These are phyloP conservation scores for Saccharomyces mikatae DNA, from an alignment of 805 yeast genomes.

Conservation along the genomic window DNA sequence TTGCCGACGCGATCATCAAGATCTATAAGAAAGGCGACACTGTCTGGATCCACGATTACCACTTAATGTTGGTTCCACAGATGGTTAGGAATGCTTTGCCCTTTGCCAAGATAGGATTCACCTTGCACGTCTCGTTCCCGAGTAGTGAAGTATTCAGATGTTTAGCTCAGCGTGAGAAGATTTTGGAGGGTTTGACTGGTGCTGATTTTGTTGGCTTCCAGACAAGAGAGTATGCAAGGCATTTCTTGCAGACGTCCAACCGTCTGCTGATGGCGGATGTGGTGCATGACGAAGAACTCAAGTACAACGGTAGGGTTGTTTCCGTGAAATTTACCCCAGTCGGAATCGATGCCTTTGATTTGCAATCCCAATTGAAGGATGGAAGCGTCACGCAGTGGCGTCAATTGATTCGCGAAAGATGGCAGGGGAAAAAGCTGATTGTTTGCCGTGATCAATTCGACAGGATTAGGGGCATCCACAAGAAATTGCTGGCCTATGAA, in stretches of 20 bases:
- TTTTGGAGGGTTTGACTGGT: conserved; percentile 78
- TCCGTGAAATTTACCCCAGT: conserved; percentile 57
- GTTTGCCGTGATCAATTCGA: conserved; percentile 88
- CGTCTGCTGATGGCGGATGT: conserved; percentile 78
- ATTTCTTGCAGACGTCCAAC: conserved; percentile 84
- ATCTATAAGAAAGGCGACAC: conserved; percentile 66
- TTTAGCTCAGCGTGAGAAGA: conserved; percentile 72
- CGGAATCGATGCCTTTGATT: conserved; percentile 64
- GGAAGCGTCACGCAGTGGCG: conserved; percentile 59
- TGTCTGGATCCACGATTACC: conserved; percentile 93
- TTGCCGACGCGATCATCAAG: conserved; percentile 69
- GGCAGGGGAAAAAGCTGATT: conserved; percentile 62
- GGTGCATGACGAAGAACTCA: conserved; percentile 49
- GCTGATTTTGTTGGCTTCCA: conserved; percentile 86
- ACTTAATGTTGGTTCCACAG: conserved; percentile 74
- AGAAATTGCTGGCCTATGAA: conserved; percentile 82
- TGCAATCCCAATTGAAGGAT: conserved; percentile 40
- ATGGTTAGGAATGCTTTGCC: conserved; percentile 75
- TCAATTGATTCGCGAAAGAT: conserved; percentile 61
- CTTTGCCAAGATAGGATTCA: conserved; percentile 80
- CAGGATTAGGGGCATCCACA: conserved; percentile 77
- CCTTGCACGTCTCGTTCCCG: conserved; percentile 90
- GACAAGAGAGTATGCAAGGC: conserved; percentile 87
- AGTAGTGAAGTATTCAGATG: conserved; percentile 92
- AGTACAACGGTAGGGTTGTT: conserved; percentile 50